Base-by-base conservation (phyloP, 192 early-diverging fungal species). In the Gryganskiella cystojenkinii region DNA sequence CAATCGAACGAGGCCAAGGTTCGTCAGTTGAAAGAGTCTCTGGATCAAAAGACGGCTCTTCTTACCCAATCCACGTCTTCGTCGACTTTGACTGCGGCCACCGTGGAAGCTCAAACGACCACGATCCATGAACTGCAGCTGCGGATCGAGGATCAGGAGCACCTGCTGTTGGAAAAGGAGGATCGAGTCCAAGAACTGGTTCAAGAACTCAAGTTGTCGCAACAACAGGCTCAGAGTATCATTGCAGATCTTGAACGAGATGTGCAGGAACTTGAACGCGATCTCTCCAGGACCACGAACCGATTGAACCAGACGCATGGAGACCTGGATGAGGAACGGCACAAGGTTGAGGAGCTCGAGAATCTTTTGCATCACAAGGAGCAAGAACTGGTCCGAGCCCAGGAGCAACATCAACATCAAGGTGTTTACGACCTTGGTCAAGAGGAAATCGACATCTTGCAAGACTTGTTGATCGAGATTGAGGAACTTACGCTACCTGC, bases 181-280 rank as follows among this genome's bases (percentile, higher is more conserved):
- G 65, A 67, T 19, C 50, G 72, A 1, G 63, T 76, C n/a, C 65
- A 76, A 15, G 53, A 63, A 8, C 17, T 75, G 43, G 72, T 67
- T 34, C 58, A 76, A 35, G 72, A 67, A 46, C 64, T 61, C 25
- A 49, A 55, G 35, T 35, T 50, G n/a, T 64, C 52, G 2, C 64
- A 76, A 37, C 64, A 76, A 34, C 65, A 67, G n/a, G 65, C 59
- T 15, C 72, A 76, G 3, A 76, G 43, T 14, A 59, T 57, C 3
- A 45, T 76, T 0, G 72, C 57, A 7, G 64, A 76, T 57, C 43
- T 76, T 45, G 72, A 76, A 9, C 64, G 44, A 24, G 72, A 76
- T 45, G 2, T 75, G 7, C 27, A 34, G 27, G 59, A 56, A 44
- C 51, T 67, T 14, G 52, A 67, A 34, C 30, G 24, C 14, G 72